Percentiles rank a stretch among this genome's conserved stretches.
Evolutionary conservation across 805 yeast species (phyloP).

Genomic region (Wickerhamomyces kurtzmanii): DNA sequence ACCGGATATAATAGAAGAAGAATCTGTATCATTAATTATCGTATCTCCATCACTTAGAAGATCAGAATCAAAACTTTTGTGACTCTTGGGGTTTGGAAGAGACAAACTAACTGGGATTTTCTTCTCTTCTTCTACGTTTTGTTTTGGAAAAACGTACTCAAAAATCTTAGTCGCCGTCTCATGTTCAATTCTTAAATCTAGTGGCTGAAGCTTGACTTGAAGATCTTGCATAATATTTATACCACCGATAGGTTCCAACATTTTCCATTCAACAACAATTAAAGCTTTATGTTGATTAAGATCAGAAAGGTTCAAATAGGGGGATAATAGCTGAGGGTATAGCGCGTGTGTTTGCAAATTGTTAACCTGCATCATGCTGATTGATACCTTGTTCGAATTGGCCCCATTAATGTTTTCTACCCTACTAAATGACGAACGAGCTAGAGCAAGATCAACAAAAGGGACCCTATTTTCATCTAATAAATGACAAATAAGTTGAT

Average conservation of each 20-base stretch:
- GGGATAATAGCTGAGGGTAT: slow-evolving; percentile 44
- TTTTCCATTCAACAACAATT: slow-evolving; percentile 38
- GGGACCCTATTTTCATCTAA: slow-evolving; percentile 36
- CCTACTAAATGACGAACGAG: slow-evolving; percentile 35
- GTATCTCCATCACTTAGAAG: neutral
- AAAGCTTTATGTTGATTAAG: slow-evolving; percentile 21
- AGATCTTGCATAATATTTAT: slow-evolving; percentile 45
- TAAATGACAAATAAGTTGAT: slow-evolving; percentile 50
- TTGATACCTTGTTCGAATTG: slow-evolving; percentile 33
- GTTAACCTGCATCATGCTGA: slow-evolving; percentile 39
- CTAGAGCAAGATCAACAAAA: slow-evolving; percentile 43
- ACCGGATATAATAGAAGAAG: slow-evolving; percentile 1
- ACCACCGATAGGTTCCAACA: slow-evolving; percentile 57
- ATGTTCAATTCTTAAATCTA: slow-evolving; percentile 48
- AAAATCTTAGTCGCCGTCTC: slow-evolving; percentile 38
- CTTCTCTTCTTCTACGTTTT: slow-evolving; percentile 3
- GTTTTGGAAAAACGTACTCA: slow-evolving; percentile 36
- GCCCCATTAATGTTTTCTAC: slow-evolving; percentile 44
- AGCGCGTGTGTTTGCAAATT: slow-evolving; percentile 36
- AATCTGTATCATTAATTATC: slow-evolving; percentile 1
- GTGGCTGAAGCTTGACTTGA: slow-evolving; percentile 38
- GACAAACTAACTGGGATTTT: slow-evolving; percentile 4
- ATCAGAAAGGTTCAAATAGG: slow-evolving; percentile 18
- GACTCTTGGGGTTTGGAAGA: neutral
- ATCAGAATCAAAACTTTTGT: neutral